Percentiles rank a stretch among this genome's conserved stretches.
These are phyloP conservation scores for Miscanthus sacchariflorus DNA, from an alignment of 202 grass and related monocot species.

Conservation along the genomic window DNA sequence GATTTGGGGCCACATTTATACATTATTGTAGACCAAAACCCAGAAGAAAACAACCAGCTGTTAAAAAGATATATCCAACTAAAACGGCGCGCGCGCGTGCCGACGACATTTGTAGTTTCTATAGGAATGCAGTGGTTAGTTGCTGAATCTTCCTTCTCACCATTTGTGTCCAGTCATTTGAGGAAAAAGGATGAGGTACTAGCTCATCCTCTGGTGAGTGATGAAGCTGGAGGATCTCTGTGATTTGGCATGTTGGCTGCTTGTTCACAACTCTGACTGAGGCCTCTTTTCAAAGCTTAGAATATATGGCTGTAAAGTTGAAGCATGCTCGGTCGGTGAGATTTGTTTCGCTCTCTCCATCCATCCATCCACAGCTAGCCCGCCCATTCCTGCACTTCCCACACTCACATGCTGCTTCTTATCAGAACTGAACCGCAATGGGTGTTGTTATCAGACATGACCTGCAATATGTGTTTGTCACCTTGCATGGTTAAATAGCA, in stretches of 20 bases:
- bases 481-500: slow-evolving; percentile 8
- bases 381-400: neutral
- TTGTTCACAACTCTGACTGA: neutral
- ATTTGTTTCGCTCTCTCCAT: neutral
- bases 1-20: neutral
- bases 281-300: neutral
- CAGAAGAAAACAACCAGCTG: slow-evolving; percentile 12
- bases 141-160: slow-evolving; percentile 31
- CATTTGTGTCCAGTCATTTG: slow-evolving; percentile 19
- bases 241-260: slow-evolving; percentile 14
- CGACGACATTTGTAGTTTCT: neutral
- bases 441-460: slow-evolving; percentile 6
- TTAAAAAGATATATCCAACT: neutral
- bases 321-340: neutral
- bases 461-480: slow-evolving; percentile 5
- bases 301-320: neutral
- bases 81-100: no score
- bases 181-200: slow-evolving; percentile 3
- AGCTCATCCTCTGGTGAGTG: no score
- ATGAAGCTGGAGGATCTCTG: neutral
- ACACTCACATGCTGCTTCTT: neutral
- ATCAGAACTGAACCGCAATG: neutral
- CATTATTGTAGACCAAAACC: neutral
- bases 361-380: neutral
- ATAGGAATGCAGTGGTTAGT: neutral